phyloP scores from a whole-genome alignment of 352 stramenopile species.

The Thalassiosira delicatula region DNA sequence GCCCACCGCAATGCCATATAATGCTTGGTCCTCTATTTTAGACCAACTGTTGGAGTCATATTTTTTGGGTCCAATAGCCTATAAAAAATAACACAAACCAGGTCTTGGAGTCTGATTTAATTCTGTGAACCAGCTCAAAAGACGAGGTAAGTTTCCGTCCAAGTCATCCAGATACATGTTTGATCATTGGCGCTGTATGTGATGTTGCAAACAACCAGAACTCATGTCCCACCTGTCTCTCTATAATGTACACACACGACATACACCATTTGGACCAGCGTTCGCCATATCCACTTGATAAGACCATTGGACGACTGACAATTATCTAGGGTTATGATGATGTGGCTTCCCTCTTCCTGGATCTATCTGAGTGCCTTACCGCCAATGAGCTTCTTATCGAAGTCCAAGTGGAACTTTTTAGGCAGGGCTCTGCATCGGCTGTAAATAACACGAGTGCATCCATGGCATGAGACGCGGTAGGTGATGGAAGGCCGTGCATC shows the following conservation, averaged over 20 bases:
- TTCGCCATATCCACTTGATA: neutral
- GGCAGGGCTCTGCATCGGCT: neutral
- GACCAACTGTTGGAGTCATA: neutral
- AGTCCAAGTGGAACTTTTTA: neutral
- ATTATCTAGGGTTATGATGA: neutral
- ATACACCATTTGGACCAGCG: neutral
- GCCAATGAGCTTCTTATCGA: neutral
- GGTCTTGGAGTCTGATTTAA: slow-evolving; percentile 3
- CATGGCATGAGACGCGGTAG: neutral
- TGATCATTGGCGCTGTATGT: slow-evolving; percentile 6
- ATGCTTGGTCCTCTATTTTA: slow-evolving; percentile 4
- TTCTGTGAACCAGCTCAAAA: neutral
- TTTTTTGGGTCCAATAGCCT: slow-evolving; percentile 7
- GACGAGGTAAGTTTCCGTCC: slow-evolving; percentile 10
- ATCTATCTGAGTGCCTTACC: neutral
- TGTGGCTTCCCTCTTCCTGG: neutral
- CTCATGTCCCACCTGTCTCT: neutral
- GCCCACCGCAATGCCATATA: slow-evolving; percentile 15
- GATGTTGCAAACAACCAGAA: neutral
- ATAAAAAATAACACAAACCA: slow-evolving; percentile 20
- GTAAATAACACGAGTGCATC: neutral
- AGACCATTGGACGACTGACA: neutral
- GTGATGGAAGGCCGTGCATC: neutral
- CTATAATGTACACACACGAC: neutral
- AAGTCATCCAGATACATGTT: neutral